Conservation (phyloP, 257 asterid species). For the Gentiana straminea region DNA sequence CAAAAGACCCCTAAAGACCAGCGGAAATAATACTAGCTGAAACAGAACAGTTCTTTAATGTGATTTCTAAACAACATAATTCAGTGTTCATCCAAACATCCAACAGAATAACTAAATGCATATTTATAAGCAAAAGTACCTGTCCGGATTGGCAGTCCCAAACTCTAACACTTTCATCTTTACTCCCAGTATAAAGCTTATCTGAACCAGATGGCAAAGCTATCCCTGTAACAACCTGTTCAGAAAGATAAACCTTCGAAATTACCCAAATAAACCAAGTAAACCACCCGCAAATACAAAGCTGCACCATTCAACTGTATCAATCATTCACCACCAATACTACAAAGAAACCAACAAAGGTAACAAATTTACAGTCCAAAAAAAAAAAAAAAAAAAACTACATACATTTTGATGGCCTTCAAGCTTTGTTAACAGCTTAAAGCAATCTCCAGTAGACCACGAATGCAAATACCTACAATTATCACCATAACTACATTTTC, state of each 20-base stretch:
- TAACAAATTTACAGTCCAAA: neutral
- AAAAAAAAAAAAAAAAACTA: neutral
- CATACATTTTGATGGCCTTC: slow-evolving; percentile 90
- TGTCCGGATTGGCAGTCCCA: slow-evolving; percentile 99
- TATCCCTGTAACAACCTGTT: slow-evolving; percentile 87
- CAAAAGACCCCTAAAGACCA: too few species aligned
- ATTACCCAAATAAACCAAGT: neutral
- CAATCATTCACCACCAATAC: neutral
- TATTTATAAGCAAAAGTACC: slow-evolving; percentile 26
- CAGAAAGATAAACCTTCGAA: slow-evolving; percentile 4
- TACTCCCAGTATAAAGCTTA: slow-evolving; percentile 87
- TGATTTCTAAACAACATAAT: too few species aligned
- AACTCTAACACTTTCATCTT: slow-evolving; percentile 77
- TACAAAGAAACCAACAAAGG: neutral
- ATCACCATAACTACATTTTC: slow-evolving; percentile 65
- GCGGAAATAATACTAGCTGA: too few species aligned
- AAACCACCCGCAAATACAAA: neutral
- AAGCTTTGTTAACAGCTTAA: slow-evolving; percentile 55
- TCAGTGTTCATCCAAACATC: too few species aligned
- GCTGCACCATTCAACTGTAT: too few species aligned
- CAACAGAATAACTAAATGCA: neutral
- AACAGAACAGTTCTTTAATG: too few species aligned
- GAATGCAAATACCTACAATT: slow-evolving; percentile 78
- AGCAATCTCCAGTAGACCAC: slow-evolving; percentile 75
- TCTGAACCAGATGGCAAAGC: slow-evolving; percentile 81